phyloP scores from a whole-genome alignment of 2,329 filamentous ascomycete species.

The Aspergillus intermedius region DNA sequence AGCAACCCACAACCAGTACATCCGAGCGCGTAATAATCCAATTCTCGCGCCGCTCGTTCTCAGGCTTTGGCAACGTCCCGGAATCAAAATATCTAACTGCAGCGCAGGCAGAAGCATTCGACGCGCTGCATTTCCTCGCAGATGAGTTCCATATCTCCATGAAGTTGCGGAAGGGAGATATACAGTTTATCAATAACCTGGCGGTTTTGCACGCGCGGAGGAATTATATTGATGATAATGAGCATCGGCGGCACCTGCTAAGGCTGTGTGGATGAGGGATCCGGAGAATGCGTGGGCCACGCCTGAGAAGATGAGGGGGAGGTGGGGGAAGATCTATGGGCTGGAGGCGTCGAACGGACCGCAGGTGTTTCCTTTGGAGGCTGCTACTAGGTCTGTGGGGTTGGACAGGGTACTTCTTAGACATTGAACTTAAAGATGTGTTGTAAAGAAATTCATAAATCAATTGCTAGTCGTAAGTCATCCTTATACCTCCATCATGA shows the following conservation, averaged over 20 bases:
- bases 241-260: not conserved
- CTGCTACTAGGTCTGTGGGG: not conserved
- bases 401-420: no score
- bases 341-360: not conserved
- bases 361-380: not conserved
- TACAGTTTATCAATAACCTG: not conserved
- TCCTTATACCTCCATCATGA: no score
- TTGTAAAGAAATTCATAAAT: no score
- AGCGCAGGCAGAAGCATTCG: constrained; percentile 1
- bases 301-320: not conserved
- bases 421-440: no score
- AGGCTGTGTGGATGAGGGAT: not conserved
- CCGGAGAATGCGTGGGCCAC: not conserved
- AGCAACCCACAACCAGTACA: constrained; percentile 36
- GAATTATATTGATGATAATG: not conserved
- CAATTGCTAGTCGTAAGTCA: no score
- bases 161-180: not conserved
- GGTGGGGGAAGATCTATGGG: not conserved
- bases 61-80: constrained; percentile 30
- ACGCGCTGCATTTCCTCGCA: not conserved
- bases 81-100: not conserved
- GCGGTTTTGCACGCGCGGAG: not conserved
- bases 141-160: not conserved
- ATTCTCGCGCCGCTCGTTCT: constrained; percentile 51
- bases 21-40: constrained; percentile 51